Evolutionary conservation across 176 grass and related monocot genomes (phyloP).

Genomic region (Rhynchospora breviuscula): DNA sequence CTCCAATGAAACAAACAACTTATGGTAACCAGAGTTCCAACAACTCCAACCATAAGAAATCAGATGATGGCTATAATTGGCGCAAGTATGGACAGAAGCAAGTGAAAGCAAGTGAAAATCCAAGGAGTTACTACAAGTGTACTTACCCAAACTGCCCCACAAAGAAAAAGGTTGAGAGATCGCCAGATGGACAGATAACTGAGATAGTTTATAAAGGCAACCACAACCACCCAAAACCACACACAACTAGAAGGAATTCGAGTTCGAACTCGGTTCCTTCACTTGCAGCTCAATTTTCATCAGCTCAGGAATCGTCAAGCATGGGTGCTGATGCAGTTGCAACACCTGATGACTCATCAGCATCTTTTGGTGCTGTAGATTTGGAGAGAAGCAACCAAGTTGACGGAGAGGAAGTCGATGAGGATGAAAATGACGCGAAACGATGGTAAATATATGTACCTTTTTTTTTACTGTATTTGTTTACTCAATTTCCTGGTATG

Average conservation of each 20-base stretch:
- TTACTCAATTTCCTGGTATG: background rate
- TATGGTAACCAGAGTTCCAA: background rate
- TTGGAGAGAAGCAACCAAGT: constrained; percentile 1
- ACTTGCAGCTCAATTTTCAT: constrained; percentile 11
- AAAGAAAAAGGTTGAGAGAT: constrained; percentile 48
- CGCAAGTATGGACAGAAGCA: constrained; percentile 48
- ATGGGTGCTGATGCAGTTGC: constrained; percentile 15
- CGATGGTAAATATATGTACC: constrained; percentile 21
- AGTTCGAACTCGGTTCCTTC: constrained; percentile 18
- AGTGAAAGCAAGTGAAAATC: constrained; percentile 44
- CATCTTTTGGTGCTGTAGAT: constrained; percentile 29
- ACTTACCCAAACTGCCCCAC: constrained; percentile 30
- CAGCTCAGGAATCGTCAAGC: constrained; percentile 21
- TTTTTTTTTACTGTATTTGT: background rate
- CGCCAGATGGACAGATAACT: constrained; percentile 33
- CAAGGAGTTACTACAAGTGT: constrained; percentile 47
- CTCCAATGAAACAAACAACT: background rate
- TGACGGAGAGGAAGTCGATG: constrained; percentile 14
- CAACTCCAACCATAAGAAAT: constrained; percentile 22
- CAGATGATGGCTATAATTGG: constrained; percentile 48
- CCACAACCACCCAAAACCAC: constrained; percentile 41
- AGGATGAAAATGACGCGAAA: constrained; percentile 33
- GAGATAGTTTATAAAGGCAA: constrained; percentile 47
- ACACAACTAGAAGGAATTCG: constrained; percentile 25
- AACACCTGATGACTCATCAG: constrained; percentile 31